Percentiles rank a stretch among this genome's conserved stretches.
These are phyloP conservation scores for Neonectria sp. DNA, from an alignment of 2,329 filamentous ascomycete genomes.

Conservation along the genomic window DNA sequence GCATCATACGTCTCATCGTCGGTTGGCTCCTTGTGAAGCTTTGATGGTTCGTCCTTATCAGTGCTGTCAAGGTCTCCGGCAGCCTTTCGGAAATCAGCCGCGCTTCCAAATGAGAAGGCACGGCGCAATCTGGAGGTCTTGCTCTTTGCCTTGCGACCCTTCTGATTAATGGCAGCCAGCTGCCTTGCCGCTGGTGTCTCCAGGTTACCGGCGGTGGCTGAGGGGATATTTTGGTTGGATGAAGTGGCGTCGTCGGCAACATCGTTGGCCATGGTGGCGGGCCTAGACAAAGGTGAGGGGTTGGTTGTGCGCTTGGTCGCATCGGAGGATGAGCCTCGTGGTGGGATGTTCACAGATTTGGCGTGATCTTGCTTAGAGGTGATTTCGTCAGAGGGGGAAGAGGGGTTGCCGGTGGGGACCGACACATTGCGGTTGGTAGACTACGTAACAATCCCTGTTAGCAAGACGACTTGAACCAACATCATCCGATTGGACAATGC, in stretches of 20 bases:
- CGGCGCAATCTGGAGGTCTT: conserved; percentile 90
- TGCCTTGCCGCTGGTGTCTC: conserved; percentile 86
- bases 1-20: conserved; percentile 80
- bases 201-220: conserved; percentile 54
- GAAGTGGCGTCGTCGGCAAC: conserved; percentile 60
- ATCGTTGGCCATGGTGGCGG: conserved; percentile 74
- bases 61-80: conserved; percentile 69
- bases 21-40: conserved; percentile 76
- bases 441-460: conserved; percentile 67
- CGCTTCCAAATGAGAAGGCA: conserved; percentile 97
- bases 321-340: conserved; percentile 76
- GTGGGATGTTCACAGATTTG: conserved; percentile 71
- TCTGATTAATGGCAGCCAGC: conserved; percentile 88
- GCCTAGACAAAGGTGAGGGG: conserved; percentile 83
- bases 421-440: conserved; percentile 72
- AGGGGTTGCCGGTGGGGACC: conserved; percentile 68
- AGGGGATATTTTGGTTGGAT: conserved; percentile 48
- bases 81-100: conserved; percentile 87
- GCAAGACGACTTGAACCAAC: conserved; percentile 55
- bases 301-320: conserved; percentile 75
- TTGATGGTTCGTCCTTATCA: conserved; percentile 59
- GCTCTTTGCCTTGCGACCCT: conserved; percentile 82
- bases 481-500: conserved; percentile 62
- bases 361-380: conserved; percentile 66
- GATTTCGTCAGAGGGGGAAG: conserved; percentile 65